phyloP scores from a whole-genome alignment of 2,329 filamentous ascomycete genomes.

The Fusarium lyarnte region DNA sequence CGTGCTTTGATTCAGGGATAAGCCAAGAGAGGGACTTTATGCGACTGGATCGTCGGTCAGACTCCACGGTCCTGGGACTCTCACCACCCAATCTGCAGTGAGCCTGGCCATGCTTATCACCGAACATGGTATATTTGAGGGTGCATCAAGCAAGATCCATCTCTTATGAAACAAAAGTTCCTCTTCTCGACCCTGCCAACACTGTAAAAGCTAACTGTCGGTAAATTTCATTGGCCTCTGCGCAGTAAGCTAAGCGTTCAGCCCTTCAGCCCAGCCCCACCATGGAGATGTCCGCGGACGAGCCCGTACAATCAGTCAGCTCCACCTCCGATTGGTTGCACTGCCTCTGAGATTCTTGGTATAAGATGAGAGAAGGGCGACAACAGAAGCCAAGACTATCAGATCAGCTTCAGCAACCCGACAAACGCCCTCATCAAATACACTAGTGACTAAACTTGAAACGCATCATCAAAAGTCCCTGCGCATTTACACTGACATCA shows the following conservation, averaged over 20 bases:
- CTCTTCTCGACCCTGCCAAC: background rate
- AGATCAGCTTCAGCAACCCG: background rate
- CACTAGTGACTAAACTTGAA: too few species aligned
- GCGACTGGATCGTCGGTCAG: background rate
- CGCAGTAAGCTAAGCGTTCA: background rate
- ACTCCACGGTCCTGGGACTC: background rate
- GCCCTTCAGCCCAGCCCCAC: slow-evolving; percentile 9
- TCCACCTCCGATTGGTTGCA: slow-evolving; percentile 10
- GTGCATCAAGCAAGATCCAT: background rate
- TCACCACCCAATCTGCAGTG: background rate
- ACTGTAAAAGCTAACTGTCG: background rate
- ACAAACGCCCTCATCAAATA: background rate
- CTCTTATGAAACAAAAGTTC: background rate
- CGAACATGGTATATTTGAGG: background rate
- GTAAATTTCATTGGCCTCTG: background rate
- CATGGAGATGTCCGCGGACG: slow-evolving; percentile 34
- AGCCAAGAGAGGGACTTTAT: background rate
- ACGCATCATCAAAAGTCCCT: accelerated
- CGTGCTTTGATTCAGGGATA: too few species aligned
- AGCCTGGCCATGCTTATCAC: background rate
- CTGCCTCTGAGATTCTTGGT: background rate
- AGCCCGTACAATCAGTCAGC: background rate
- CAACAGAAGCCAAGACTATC: background rate
- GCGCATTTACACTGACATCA: background rate
- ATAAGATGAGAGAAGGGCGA: slow-evolving; percentile 8